phyloP scores from a whole-genome alignment of 164 flowering plant genomes.

The Dillenia turbinata region DNA sequence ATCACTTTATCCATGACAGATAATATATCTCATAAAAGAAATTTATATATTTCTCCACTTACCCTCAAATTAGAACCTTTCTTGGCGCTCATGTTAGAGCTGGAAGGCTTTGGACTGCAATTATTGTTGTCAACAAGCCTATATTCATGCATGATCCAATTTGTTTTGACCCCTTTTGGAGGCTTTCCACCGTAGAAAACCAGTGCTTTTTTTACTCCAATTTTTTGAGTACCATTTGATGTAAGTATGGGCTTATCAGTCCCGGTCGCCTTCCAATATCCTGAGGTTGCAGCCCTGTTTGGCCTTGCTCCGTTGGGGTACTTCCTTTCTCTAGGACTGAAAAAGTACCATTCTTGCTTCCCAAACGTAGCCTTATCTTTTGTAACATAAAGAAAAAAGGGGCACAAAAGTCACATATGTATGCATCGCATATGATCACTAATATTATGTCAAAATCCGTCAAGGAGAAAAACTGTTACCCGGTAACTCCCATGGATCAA shows the following conservation, averaged over 20 bases:
- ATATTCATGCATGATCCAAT: constrained; percentile 61
- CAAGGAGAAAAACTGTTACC: constrained; percentile 4
- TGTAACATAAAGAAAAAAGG: too few species aligned
- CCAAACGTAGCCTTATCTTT: constrained; percentile 53
- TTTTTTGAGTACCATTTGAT: constrained; percentile 36
- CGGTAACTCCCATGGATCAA: constrained; percentile 69
- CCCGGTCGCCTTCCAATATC: constrained; percentile 63
- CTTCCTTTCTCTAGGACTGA: constrained; percentile 53
- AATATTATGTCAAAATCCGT: too few species aligned
- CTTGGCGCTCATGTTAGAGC: constrained; percentile 11
- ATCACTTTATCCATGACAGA: not conserved
- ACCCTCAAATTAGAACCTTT: constrained; percentile 36
- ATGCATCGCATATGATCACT: too few species aligned
- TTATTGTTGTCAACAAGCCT: constrained; percentile 24
- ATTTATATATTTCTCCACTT: not conserved
- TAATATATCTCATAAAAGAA: not conserved
- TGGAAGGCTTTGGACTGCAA: constrained; percentile 12
- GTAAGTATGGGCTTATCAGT: constrained; percentile 52
- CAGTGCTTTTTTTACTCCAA: constrained; percentile 55
- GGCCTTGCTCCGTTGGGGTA: constrained; percentile 64
- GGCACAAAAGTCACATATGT: too few species aligned
- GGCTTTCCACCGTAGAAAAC: constrained; percentile 63
- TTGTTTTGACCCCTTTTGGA: constrained; percentile 53
- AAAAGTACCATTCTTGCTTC: constrained; percentile 55
- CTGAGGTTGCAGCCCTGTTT: constrained; percentile 51